A percentile compares a stretch with the other conserved stretches of the same genome.
Evolutionary conservation across 2,329 filamentous ascomycete genomes (phyloP).

Genomic region (Botryotinia convoluta): DNA sequence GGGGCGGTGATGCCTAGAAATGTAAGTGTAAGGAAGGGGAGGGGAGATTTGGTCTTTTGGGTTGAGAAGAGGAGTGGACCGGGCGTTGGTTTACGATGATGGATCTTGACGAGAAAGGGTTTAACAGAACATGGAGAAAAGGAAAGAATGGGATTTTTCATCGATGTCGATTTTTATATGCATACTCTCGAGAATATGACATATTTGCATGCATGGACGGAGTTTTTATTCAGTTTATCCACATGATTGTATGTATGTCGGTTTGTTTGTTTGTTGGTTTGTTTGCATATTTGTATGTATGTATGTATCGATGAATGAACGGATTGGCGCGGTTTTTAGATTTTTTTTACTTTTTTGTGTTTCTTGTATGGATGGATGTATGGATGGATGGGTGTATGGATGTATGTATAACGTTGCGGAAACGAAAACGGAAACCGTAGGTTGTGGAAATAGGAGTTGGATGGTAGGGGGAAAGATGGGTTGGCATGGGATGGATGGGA

Average conservation of each 20-base stretch:
- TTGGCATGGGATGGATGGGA: neutral
- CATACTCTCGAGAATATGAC: neutral
- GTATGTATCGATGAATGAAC: neutral
- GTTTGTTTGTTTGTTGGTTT: neutral
- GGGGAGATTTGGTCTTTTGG: slow-evolving; percentile 20
- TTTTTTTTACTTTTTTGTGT: neutral
- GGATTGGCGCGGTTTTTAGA: neutral
- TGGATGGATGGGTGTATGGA: neutral
- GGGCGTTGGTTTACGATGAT: slow-evolving; percentile 7
- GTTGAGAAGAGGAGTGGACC: slow-evolving; percentile 7
- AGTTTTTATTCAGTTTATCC: neutral
- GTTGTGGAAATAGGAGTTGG: neutral
- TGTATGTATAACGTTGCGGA: neutral
- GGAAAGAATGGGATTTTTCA: neutral
- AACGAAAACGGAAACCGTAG: neutral
- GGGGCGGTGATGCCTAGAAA: neutral
- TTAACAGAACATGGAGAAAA: neutral
- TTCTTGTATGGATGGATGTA: neutral
- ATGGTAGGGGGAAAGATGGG: neutral
- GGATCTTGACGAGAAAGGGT: neutral
- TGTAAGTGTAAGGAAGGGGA: neutral
- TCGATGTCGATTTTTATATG: neutral
- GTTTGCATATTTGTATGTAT: neutral
- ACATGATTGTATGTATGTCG: neutral
- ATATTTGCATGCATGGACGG: neutral